A percentile compares a stretch with the other conserved stretches of the same genome.
Conservation (phyloP, 208 protist genomes). For the Leishmania mexicana region DNA sequence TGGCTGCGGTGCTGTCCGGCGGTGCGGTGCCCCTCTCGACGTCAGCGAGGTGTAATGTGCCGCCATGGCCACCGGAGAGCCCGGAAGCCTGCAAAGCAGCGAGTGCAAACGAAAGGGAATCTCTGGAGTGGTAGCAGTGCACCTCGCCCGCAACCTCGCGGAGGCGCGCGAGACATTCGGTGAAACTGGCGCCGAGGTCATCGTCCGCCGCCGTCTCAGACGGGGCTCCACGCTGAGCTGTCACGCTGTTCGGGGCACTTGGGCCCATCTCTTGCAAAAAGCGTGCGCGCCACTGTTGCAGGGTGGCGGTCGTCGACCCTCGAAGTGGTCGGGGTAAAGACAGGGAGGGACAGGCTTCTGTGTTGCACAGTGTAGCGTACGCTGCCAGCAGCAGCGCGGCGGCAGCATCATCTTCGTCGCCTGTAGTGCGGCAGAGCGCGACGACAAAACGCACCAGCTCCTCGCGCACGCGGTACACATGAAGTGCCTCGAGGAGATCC, state of each 20-base stretch:
- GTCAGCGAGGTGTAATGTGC: constrained; percentile 1
- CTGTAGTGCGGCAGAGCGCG: constrained; percentile 11
- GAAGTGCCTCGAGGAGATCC: background rate
- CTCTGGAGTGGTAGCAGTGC: background rate
- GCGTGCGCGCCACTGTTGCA: constrained; percentile 12
- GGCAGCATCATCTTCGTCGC: constrained; percentile 3
- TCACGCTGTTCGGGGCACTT: background rate
- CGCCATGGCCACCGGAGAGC: background rate
- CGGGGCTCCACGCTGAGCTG: background rate
- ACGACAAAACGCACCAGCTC: constrained; percentile 12
- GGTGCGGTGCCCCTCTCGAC: constrained; percentile 21
- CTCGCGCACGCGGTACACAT: constrained; percentile 6
- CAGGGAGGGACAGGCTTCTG: background rate
- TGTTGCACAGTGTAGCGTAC: constrained; percentile 22
- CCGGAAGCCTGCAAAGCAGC: background rate
- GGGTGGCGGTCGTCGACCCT: background rate
- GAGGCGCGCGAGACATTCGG: background rate
- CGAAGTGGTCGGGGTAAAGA: background rate
- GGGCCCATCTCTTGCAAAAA: constrained; percentile 3
- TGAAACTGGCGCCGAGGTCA: background rate
- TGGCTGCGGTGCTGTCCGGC: constrained; percentile 12
- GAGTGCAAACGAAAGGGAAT: background rate
- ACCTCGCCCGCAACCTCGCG: background rate
- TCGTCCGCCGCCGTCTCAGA: background rate
- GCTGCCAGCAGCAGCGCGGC: constrained; percentile 11